phyloP scores from a whole-genome alignment of 2,329 filamentous ascomycete species.

The Neonectria coccinea region DNA sequence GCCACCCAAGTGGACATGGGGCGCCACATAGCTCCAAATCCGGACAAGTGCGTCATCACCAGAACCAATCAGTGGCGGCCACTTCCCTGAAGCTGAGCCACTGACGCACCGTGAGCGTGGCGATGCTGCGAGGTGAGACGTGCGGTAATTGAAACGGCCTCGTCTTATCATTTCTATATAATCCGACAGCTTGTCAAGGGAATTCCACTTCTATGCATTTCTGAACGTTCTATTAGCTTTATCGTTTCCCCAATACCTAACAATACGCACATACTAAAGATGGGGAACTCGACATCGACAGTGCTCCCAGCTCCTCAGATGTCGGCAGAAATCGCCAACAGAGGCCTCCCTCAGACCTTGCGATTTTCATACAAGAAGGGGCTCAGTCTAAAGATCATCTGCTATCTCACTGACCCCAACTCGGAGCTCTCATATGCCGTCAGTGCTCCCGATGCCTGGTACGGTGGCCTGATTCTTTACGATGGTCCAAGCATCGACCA shows the following conservation, averaged over 20 bases:
- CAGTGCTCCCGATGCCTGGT: constrained; percentile 9
- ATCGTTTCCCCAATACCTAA: background rate
- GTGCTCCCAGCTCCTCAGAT: constrained; percentile 5
- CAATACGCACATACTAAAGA: background rate
- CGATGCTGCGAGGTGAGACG: background rate
- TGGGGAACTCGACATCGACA: constrained; percentile 23
- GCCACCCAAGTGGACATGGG: background rate
- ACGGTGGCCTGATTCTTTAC: constrained; percentile 27
- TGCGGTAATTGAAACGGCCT: background rate
- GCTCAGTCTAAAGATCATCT: constrained; percentile 16
- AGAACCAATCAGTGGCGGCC: background rate
- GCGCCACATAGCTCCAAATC: background rate
- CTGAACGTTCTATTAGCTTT: background rate
- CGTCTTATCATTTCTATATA: background rate
- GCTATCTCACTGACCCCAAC: constrained; percentile 24
- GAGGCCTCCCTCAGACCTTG: constrained; percentile 18
- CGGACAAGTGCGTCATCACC: background rate
- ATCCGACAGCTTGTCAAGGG: background rate
- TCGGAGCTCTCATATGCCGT: constrained; percentile 12
- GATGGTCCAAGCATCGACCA: background rate
- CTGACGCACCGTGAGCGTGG: background rate
- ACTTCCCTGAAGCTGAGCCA: background rate
- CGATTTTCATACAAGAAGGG: constrained; percentile 29
- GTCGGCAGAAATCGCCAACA: constrained; percentile 12
- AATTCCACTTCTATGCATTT: background rate